Evolutionary conservation across 176 grass and related monocot genomes (phyloP), one percentile per base, ranked within the genome.

Genomic region (Typha latifolia): DNA sequence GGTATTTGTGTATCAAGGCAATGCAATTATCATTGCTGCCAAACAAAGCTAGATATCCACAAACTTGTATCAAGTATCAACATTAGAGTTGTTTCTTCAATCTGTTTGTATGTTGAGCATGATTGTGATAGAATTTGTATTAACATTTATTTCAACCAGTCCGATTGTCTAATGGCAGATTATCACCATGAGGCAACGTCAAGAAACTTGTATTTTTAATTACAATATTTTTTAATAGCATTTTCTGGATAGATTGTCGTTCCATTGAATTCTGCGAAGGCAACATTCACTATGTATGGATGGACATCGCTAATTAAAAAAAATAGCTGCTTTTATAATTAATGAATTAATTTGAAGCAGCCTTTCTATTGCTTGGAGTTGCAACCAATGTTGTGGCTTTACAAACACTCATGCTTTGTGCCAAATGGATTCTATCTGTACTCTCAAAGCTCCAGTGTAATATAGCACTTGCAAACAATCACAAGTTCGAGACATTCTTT

Each of bases 11-110:
- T 59, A 16, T 59, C 53, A 59, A 59, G 53, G 53, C 53, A 59
- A 12, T 22, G 53, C 53, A 59, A 59, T 59, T 59, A 59, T 59
- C 53, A 59, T 59, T 59, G 53, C 53, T 59, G 53, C 53, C 18
- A 3, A 59, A 59, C 16, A 11, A 59, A 59, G 20, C 16, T 19
- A 21, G 53, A 21, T 11, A 19, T 59, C 18, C 20, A 19, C 18
- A 19, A 59, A 59, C 20, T 59, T 59, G 53, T 59, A 59, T 59
- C 18, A 59, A 59, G 53, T 2, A 59, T 14, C 18, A 4, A 9
- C 16, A 11, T 16, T 8, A 21, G 5, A 59, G 18, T 22, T 59
- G 53, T 59, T 57, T 19, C 53, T 59, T 59, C 11, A 6, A 22
- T 8, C 18, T n/a, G 51, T 55, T 55, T 59, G 16, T 59, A 19